Percentiles rank a stretch among this genome's conserved stretches.
These are phyloP conservation scores for Wallacemonas sp. DNA, from an alignment of 208 protist genomes.

Conservation along the genomic window DNA sequence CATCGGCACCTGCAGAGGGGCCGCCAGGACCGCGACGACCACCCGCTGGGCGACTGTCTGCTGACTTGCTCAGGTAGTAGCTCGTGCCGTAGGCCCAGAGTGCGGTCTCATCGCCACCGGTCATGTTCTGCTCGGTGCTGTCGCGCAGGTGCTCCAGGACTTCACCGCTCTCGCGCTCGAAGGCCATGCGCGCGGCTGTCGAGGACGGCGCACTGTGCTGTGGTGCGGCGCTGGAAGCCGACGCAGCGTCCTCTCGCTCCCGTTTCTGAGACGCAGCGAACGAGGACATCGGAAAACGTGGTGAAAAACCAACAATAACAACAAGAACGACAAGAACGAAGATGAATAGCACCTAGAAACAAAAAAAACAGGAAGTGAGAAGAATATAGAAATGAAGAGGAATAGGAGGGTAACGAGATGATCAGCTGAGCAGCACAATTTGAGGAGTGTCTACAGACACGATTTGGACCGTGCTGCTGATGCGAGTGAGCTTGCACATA, in stretches of 20 bases:
- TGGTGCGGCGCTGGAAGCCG: background rate
- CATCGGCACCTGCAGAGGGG: too few relatives aligned
- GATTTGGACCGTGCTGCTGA: too few relatives aligned
- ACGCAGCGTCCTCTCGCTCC: background rate
- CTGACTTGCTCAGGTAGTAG: slow-evolving; percentile 48
- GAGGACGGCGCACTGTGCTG: background rate
- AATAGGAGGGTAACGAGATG: background rate
- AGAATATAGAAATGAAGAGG: background rate
- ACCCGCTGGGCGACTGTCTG: background rate
- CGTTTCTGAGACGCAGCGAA: background rate
- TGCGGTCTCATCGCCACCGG: slow-evolving; percentile 47
- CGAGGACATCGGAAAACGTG: too few relatives aligned
- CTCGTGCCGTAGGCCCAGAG: slow-evolving; percentile 62
- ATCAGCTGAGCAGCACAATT: too few relatives aligned
- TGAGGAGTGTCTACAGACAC: too few relatives aligned
- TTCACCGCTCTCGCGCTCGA: slow-evolving; percentile 35
- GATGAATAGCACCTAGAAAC: too few relatives aligned
- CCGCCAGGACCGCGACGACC: too few relatives aligned
- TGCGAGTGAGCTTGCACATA: too few relatives aligned
- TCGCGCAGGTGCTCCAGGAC: slow-evolving; percentile 48
- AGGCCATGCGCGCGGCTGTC: background rate
- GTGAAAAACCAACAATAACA: too few relatives aligned
- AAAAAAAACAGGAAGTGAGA: too few relatives aligned
- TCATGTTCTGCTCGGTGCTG: slow-evolving; percentile 50
- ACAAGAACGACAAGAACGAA: too few relatives aligned